Base-by-base conservation (phyloP, 1,284 basidiomycete genomes). In the Heterobasidion irregulare region DNA sequence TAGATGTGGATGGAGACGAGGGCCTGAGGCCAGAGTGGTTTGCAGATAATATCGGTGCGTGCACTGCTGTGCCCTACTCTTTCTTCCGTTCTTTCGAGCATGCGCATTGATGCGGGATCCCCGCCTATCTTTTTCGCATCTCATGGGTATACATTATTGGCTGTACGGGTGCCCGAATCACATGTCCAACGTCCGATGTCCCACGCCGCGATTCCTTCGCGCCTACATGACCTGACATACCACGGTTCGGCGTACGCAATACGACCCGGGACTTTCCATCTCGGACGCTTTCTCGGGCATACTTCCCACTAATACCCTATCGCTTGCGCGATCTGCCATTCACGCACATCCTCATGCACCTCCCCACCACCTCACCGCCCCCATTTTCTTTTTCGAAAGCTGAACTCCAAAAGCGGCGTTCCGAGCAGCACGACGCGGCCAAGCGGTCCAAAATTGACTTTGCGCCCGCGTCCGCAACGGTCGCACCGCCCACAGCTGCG, bases 41-140 rank as follows among this genome's bases (percentile, higher is more conserved):
- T 67, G 80, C 86, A 35, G 82, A 84, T 52, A 75, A 73, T 63
- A 82, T 90, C 65, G 86, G 86, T 89, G 71, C 67, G 70, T 67
- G 26, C 26, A 5, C 26, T 26, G 26, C 26, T 26, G 26, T 52
- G 43, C 47, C 52, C 8, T 38, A 15, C 15, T 41, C 48, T 49
- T 26, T 10, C 26, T 19, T 43, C 45, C 53, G 34, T 38, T 16
- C 47, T 43, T 12, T 13, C 32, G 32, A 35, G 26, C 47, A 18
- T 32, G 13, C 10, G 46, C 16, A 47, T 50, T 12, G 18, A 26
- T 47, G 12, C 48, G 18, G 48, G 12, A 33, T 50, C 12, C 8
- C 8, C 34, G 15, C 15, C 34, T 4, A 13, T 13, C 2, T 34
- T 18, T 9, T 26, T 35, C 26, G 26, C 26, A 26, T 26, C 26